Base-by-base conservation (phyloP, 805 yeast genomes). In the Suhomyces sp. region DNA sequence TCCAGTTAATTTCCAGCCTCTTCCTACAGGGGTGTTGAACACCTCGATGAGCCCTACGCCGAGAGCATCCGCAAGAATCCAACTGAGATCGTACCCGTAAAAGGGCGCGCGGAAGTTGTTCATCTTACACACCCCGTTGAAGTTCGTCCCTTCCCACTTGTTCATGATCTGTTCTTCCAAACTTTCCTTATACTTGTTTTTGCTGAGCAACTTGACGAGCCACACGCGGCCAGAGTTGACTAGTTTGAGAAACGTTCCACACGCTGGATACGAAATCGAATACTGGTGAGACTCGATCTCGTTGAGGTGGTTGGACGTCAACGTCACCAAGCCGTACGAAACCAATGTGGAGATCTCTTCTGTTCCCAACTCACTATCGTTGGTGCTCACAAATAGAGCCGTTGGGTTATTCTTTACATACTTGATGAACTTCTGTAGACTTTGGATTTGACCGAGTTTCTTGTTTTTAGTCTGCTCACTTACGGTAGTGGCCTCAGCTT, bases 1-100 rank as follows among this genome's bases (percentile, higher is more conserved):
- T 1, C 84, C 83, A 7, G 85, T 75, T 46, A 81, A 66, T 60
- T 76, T 73, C 86, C 86, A 81, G 2, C 86, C 85, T 46, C 83
- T 64, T 0, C 85, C 85, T 1, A 77, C 80, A 1, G 81, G 81
- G 0, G 86, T 79, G 46, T 74, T 73, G 59, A 80, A 80, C 7
- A 78, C 79, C 57, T 82, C 86, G 2, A 79, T 62, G 1, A 73
- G 60, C 0, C 87, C 87, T 23, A 75, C 66, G 0, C 87, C 87
- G 49, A 76, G 67, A 48, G 82, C 72, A 50, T 77, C 78, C 15
- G 84, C 81, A 12, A 83, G 57, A 1, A 75, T 61, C 84, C 85
- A 83, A 31, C 70, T 59, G 41, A 82, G 60, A 54, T 77, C 79
- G 41, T 78, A 62, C 0, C 86, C 87, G 51, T 79, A 77, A 53